Evolutionary conservation across 805 yeast genomes (phyloP).

Genomic region (Barnettozyma siamensis): DNA sequence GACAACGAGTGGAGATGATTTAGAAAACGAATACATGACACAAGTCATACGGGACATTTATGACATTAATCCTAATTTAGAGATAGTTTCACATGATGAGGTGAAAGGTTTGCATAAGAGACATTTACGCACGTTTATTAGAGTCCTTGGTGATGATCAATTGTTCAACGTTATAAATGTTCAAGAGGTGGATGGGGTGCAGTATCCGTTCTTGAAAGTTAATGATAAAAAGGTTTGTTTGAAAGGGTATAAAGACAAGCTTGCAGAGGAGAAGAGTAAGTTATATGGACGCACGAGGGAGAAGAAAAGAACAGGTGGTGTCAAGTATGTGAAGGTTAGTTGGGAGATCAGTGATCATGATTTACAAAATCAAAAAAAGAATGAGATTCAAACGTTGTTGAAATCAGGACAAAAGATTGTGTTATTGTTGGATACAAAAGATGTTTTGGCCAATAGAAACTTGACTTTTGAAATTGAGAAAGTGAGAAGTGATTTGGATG

Average conservation of each 20-base stretch:
- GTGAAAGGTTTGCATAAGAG: conserved; percentile 5
- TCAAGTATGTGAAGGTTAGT: conserved; percentile 44
- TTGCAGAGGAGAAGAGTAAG: conserved; percentile 17
- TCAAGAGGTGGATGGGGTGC: conserved; percentile 7
- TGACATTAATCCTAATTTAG: conserved; percentile 12
- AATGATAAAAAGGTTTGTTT: conserved; percentile 20
- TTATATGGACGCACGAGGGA: conserved; percentile 23
- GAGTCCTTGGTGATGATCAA: conserved; percentile 10
- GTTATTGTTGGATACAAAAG: conserved; percentile 36
- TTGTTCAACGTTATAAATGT: conserved; percentile 18
- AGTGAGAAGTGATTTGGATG: conserved; percentile 9
- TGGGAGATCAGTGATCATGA: conserved; percentile 56
- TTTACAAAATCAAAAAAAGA: conserved; percentile 44
- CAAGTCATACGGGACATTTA: conserved; percentile 14
- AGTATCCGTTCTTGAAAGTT: conserved; percentile 13
- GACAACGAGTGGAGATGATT: conserved; percentile 6
- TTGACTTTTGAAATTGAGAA: conserved; percentile 9
- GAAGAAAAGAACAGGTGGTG: conserved; percentile 26
- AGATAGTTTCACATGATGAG: conserved; percentile 10
- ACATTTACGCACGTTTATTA: conserved; percentile 11
- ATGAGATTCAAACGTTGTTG: conserved; percentile 42
- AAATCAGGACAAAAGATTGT: conserved; percentile 36
- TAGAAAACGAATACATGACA: conserved; percentile 22
- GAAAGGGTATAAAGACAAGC: conserved; percentile 24
- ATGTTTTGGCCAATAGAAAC: conserved; percentile 11